A percentile compares a stretch with the other conserved stretches of the same genome.
phyloP scores from a whole-genome alignment of 2,329 filamentous ascomycete species.

The Neopestalotiopsis rosae region DNA sequence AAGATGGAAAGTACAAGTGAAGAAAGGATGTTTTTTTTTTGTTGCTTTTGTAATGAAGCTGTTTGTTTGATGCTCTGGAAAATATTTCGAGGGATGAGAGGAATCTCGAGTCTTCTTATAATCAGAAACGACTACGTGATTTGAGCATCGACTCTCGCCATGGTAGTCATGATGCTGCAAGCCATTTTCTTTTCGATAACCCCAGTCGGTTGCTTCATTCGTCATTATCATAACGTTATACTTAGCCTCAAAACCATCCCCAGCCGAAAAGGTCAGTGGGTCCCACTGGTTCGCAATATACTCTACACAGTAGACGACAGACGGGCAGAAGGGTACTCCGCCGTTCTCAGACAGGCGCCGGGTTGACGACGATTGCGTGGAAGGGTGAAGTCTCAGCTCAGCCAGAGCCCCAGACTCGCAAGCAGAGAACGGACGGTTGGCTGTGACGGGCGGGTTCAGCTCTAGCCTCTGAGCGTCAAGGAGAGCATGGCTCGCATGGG shows the following conservation, averaged over 20 bases:
- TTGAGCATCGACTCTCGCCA: neutral
- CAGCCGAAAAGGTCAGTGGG: neutral
- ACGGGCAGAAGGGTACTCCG: neutral
- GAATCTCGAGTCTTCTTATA: conserved; percentile 9
- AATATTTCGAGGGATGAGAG: neutral
- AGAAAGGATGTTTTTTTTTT: neutral
- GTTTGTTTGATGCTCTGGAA: conserved; percentile 2
- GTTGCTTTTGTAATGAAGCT: neutral
- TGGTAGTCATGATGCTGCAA: neutral
- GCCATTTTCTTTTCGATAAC: neutral
- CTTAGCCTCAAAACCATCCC: neutral
- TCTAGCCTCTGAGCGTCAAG: neutral
- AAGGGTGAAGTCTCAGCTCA: conserved; percentile 4
- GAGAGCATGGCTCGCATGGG: neutral
- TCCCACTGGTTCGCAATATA: conserved; percentile 2
- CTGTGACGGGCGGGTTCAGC: neutral
- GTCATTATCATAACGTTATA: conserved; percentile 15
- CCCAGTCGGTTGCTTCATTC: conserved; percentile 7
- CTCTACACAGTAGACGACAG: neutral
- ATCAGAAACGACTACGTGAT: neutral
- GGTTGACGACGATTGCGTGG: neutral
- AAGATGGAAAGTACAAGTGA: neutral
- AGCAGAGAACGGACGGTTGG: neutral
- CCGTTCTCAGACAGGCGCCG: conserved; percentile 2
- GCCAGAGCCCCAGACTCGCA: neutral